A percentile compares a stretch with the other conserved stretches of the same genome.
Conservation (phyloP, 148 eudicot species). For the Diospyros kaki region DNA sequence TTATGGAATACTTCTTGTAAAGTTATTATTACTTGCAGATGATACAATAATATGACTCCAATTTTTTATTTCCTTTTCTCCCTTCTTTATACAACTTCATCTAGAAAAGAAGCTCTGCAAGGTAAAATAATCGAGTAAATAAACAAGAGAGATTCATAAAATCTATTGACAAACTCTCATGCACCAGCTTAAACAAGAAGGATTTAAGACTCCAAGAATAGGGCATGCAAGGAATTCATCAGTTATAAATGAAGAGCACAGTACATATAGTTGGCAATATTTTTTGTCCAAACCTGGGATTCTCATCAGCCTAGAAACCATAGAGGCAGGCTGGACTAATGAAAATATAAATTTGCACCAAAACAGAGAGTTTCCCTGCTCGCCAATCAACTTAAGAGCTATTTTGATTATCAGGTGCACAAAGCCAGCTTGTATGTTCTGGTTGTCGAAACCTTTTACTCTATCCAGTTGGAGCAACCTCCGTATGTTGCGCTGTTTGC, state of each 20-base stretch:
- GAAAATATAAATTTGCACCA: too few relatives aligned
- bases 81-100: conserved; percentile 2
- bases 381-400: background rate
- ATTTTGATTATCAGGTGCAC: conserved; percentile 45
- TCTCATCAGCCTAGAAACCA: too few relatives aligned
- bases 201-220: background rate
- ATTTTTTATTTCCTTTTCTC: background rate
- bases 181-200: background rate
- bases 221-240: background rate
- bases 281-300: background rate
- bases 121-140: background rate
- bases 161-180: background rate
- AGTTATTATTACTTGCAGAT: too few relatives aligned
- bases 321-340: too few relatives aligned
- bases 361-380: background rate
- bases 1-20: too few relatives aligned
- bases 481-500: conserved; percentile 88
- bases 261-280: background rate
- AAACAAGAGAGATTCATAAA: background rate
- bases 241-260: background rate
- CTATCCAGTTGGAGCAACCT: conserved; percentile 82
- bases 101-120: background rate
- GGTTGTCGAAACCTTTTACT: conserved; percentile 77
- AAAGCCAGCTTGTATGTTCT: conserved; percentile 76
- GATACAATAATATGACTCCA: background rate